phyloP scores from a whole-genome alignment of 768 basidiomycete species.

The Dacryopinax primogenitus region DNA sequence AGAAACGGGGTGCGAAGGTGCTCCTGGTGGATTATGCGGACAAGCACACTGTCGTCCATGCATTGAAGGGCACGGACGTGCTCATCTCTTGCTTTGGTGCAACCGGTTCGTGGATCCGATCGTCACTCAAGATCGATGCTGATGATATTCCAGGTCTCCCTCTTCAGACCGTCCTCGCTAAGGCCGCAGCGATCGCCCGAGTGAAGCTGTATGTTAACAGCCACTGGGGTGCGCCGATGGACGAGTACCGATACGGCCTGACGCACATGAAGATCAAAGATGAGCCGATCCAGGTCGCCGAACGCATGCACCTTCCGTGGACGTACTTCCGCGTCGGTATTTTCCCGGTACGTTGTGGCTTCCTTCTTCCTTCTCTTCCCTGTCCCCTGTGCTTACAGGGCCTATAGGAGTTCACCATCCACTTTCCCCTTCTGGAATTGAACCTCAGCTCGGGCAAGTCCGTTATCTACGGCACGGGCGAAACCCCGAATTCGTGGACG shows the following conservation, averaged over 20 bases:
- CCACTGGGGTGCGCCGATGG: conserved; percentile 6
- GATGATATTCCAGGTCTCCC: neutral
- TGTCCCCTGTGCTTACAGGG: neutral
- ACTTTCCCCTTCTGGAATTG: neutral
- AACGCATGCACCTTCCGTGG: neutral
- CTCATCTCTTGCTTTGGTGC: conserved; percentile 6
- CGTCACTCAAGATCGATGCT: neutral
- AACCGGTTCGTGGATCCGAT: neutral
- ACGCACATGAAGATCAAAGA: conserved; percentile 3
- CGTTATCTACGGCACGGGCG: neutral
- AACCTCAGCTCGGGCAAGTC: neutral
- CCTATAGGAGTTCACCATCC: neutral
- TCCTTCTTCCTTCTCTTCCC: neutral
- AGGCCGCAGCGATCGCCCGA: neutral
- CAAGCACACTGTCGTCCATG: neutral
- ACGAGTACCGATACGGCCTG: conserved; percentile 8
- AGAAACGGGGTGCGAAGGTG: conserved; percentile 1
- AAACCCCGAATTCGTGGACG: conserved; percentile 1
- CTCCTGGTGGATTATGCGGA: neutral
- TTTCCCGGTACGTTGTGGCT: neutral
- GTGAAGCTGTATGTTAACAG: conserved; percentile 2
- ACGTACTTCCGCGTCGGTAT: neutral
- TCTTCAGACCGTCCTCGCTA: neutral
- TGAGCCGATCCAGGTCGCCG: neutral
- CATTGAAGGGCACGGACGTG: neutral